Evolutionary conservation across 495 filamentous ascomycete species (phyloP).

Genomic region (Polyplosphaeria fusca): DNA sequence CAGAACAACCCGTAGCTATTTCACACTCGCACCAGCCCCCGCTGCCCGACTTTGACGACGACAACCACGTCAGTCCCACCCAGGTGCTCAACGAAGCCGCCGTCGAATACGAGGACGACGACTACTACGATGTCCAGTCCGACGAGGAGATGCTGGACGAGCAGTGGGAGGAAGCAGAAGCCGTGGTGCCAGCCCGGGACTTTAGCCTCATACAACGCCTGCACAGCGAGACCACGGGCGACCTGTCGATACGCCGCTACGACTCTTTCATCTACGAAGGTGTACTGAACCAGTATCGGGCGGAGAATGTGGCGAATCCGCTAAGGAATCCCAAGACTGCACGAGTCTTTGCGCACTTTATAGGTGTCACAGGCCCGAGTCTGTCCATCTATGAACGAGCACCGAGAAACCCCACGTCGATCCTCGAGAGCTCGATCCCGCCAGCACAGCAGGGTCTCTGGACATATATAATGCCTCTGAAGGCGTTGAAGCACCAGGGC

Average conservation of each 20-base stretch:
- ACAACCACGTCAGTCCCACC: slow-evolving; percentile 37
- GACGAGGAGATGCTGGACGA: slow-evolving; percentile 60
- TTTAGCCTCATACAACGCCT: slow-evolving; percentile 47
- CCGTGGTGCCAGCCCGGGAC: slow-evolving; percentile 31
- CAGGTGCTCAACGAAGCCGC: slow-evolving; percentile 39
- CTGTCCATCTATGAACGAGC: slow-evolving; percentile 86
- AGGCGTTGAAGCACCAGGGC: slow-evolving; percentile 77
- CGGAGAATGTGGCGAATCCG: slow-evolving; percentile 71
- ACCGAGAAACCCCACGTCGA: slow-evolving; percentile 69
- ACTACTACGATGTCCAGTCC: slow-evolving; percentile 62
- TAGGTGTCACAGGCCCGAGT: slow-evolving; percentile 81
- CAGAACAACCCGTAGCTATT: slow-evolving; percentile 25
- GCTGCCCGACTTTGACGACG: slow-evolving; percentile 21
- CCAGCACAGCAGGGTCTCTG: slow-evolving; percentile 73
- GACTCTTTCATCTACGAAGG: slow-evolving; percentile 66
- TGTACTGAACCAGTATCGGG: slow-evolving; percentile 73
- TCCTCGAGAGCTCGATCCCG: slow-evolving; percentile 65
- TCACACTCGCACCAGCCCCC: slow-evolving; percentile 12
- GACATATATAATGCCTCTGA: slow-evolving; percentile 83
- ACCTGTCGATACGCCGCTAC: slow-evolving; percentile 56
- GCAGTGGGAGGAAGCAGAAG: slow-evolving; percentile 48
- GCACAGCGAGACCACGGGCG: slow-evolving; percentile 50
- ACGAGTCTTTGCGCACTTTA: slow-evolving; percentile 87
- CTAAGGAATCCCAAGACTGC: slow-evolving; percentile 80
- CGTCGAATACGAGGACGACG: slow-evolving; percentile 54